Base-by-base conservation (phyloP, 495 filamentous ascomycete genomes). In the Penicillium paxilli region DNA sequence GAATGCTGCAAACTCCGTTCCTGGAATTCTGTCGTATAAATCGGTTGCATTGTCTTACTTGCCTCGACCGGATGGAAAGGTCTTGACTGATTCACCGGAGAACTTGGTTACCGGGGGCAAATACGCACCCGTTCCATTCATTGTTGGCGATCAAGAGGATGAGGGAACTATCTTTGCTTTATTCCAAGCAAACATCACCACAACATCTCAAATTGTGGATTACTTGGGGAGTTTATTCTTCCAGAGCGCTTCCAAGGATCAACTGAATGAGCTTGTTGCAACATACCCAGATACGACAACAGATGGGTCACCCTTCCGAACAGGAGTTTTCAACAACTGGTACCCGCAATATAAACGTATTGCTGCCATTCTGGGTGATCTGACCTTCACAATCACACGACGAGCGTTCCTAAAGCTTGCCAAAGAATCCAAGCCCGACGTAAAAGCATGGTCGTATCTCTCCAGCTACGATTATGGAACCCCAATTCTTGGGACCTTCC, bases 261-360 rank as follows among this genome's bases (percentile, higher is more conserved):
- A 80, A 41, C 59, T 88, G n/a, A 52, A 69, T 17, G 70, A 59
- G 19, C 71, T 88, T 5, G 81, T 90, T 9, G 70, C 64, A 22
- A 77, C 74, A 0, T 90, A 90, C 64, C 69, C 75, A 10, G 50
- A 75, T n/a, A 72, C 65, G 30, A 52, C 76, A 14, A 62, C 69
- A 11, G 70, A 76, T 30, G 87, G 86, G 23, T 84, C 80, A 0
- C 88, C 88, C 5, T 90, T 88, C 72, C 71, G 81, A 42, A 89
- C 85, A 0, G 78, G 85, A 12, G 51, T 74, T 8, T 33, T 80
- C 3, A 86, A 91, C 67, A 82, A 84, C 56, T 70, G 80, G 62
- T 91, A 90, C 57, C 87, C 88, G 0, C 79, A 87, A 60, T 90
- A 83, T 76, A 92, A 92, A 66, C 85, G 87, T 3, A 72, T 90